These are phyloP conservation scores for Lunasporangiospora selenospora DNA, from an alignment of 192 early-diverging fungal genomes.

Conservation along the genomic window DNA sequence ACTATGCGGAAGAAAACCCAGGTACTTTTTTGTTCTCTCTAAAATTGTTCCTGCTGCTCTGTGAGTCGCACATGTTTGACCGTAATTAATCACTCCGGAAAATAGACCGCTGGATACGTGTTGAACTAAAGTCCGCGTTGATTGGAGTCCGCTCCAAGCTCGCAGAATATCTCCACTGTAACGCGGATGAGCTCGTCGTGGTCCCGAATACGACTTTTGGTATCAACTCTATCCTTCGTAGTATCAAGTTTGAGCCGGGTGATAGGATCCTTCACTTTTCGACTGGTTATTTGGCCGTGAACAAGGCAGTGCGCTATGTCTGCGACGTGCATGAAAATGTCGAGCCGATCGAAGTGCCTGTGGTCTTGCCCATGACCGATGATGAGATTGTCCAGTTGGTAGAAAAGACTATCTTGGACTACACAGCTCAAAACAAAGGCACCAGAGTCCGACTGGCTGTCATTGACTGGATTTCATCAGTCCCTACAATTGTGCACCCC, in stretches of 20 bases:
- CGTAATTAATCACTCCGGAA: not conserved
- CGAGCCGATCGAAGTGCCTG: slow-evolving; percentile 50
- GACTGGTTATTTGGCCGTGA: slow-evolving; percentile 61
- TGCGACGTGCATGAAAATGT: slow-evolving; percentile 50
- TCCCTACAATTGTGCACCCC: slow-evolving; percentile 58
- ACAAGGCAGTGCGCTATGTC: slow-evolving; percentile 53
- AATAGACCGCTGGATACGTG: slow-evolving; percentile 60
- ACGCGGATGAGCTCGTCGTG: slow-evolving; percentile 63
- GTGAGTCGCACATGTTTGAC: not conserved
- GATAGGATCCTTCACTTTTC: slow-evolving; percentile 61
- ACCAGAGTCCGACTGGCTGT: slow-evolving; percentile 53
- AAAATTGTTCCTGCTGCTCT: not conserved
- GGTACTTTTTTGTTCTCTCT: slow-evolving; percentile 7
- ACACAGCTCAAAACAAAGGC: slow-evolving; percentile 30
- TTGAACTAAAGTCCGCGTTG: slow-evolving; percentile 46
- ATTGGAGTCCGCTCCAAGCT: slow-evolving; percentile 46
- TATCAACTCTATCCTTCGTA: slow-evolving; percentile 61
- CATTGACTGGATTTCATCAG: slow-evolving; percentile 63
- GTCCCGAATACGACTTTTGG: slow-evolving; percentile 64
- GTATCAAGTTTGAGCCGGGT: slow-evolving; percentile 47
- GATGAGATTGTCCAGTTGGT: slow-evolving; percentile 50
- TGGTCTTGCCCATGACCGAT: slow-evolving; percentile 59
- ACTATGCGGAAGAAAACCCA: slow-evolving; percentile 27
- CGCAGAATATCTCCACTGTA: slow-evolving; percentile 54
- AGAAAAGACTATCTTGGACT: slow-evolving; percentile 48